Evolutionary conservation across 2,329 filamentous ascomycete species (phyloP).

Genomic region (Hymenoscyphus occultus): DNA sequence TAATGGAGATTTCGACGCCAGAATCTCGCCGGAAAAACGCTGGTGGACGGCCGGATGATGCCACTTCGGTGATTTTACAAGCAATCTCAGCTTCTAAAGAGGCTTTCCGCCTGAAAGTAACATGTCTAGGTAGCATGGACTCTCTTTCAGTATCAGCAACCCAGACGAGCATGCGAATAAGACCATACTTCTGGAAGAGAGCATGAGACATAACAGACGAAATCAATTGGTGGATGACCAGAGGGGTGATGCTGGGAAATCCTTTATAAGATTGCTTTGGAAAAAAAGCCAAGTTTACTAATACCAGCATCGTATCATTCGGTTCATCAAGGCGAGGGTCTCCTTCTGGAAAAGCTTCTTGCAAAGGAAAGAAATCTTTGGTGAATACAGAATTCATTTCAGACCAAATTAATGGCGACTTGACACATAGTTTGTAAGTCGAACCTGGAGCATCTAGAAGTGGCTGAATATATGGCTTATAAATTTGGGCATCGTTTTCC

Average conservation of each 20-base stretch:
- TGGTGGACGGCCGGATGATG: conserved; percentile 35
- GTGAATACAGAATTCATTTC: conserved; percentile 55
- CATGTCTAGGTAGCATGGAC: conserved; percentile 56
- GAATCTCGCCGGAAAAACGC: conserved; percentile 41
- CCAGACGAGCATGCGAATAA: conserved; percentile 78
- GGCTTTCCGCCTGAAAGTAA: conserved; percentile 54
- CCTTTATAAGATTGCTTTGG: conserved; percentile 48
- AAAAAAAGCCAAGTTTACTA: conserved; percentile 61
- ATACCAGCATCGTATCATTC: conserved; percentile 73
- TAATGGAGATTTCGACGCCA: conserved; percentile 48
- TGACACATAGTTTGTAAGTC: conserved; percentile 48
- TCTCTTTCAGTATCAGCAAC: conserved; percentile 58
- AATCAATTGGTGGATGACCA: conserved; percentile 62
- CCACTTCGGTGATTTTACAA: conserved; percentile 60
- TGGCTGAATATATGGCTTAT: conserved; percentile 57
- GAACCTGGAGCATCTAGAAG: conserved; percentile 50
- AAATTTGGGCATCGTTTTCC: conserved; percentile 63
- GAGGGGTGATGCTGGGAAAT: conserved; percentile 55
- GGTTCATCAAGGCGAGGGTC: conserved; percentile 42
- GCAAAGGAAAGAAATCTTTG: conserved; percentile 52
- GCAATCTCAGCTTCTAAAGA: conserved; percentile 59
- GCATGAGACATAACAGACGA: conserved; percentile 54
- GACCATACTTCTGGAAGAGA: conserved; percentile 72
- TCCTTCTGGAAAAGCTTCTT: conserved; percentile 41
- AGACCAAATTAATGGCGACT: conserved; percentile 57